Base-by-base conservation (phyloP, 495 filamentous ascomycete genomes). In the Neurospora sp. region DNA sequence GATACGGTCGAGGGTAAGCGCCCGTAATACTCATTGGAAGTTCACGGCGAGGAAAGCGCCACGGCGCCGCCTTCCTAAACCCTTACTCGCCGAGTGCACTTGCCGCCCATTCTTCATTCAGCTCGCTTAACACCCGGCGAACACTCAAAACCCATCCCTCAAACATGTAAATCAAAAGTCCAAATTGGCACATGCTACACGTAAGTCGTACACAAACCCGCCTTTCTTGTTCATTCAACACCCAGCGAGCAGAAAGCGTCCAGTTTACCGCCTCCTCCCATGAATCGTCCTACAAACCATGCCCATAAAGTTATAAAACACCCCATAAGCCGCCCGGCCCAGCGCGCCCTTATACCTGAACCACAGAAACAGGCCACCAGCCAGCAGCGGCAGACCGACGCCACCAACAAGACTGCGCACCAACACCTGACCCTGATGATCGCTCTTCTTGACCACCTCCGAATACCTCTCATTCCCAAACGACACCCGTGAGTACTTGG, bases 401-500 rank as follows among this genome's bases (percentile, higher is more conserved):
- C 78, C 72, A 9, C 77, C 71, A 2, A 75, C 70, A 39, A 83
- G 71, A 3, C 78, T 77, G 3, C 80, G 79, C 74, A 86, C 73
- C 62, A 94, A 80, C 12, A 93, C 79, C 73, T 80, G 80, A 7
- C 91, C 90, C 82, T 99, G 96, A 69, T 85, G 81, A 69, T 88
- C 85, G 69, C 90, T 91, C 73, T 86, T 88, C 39, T 81, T 84
- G 37, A 92, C 85, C 4, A 98, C 92, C 74, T 96, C 92, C 3
- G 90, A 92, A 79, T 99, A 99, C 39, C 92, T 85, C 83, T 96
- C 90, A 76, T 96, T 97, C 39, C 92, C 91, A 81, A 98, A 99
- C 75, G 93, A 96, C 31, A 99, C 90, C 18, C 95, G 85, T n/a
- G 90, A 89, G 78, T 99, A 99, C 84, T 98, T 93, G 1, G 96